Percentiles rank a stretch among this genome's conserved stretches.
These are phyloP conservation scores for Paramecium biaurelia DNA, from an alignment of 73 alveolate genomes.

Conservation along the genomic window DNA sequence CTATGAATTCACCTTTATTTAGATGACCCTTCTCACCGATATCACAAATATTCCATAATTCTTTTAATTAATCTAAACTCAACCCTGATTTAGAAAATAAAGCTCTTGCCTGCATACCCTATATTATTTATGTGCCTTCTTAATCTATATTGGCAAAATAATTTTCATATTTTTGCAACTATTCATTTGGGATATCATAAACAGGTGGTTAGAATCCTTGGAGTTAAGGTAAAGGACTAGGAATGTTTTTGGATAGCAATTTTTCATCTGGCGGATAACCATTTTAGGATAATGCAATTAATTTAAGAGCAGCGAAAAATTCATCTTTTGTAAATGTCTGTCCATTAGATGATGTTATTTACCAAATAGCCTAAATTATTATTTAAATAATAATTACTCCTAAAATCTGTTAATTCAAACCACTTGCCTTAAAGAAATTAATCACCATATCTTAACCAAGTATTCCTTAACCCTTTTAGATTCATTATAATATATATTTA, in stretches of 20 bases:
- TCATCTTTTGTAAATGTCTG: slow-evolving; percentile 18
- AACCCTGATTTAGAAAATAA: not conserved
- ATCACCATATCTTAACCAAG: not conserved
- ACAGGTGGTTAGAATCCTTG: not conserved
- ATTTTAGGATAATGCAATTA: not conserved
- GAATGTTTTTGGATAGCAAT: not conserved
- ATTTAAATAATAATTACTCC: not conserved
- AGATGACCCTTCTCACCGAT: slow-evolving; percentile 29
- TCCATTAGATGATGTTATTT: not conserved
- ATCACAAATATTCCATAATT: slow-evolving; percentile 35
- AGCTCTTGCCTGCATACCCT: not conserved
- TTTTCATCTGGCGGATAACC: not conserved
- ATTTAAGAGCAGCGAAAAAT: slow-evolving; percentile 40
- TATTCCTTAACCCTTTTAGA: not conserved
- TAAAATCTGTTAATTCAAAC: not conserved
- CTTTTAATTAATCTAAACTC: not conserved
- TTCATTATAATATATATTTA: not conserved
- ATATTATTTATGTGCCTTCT: not conserved
- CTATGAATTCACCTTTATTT: slow-evolving; percentile 12
- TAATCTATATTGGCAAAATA: not conserved
- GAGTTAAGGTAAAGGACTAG: not conserved
- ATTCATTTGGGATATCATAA: not conserved
- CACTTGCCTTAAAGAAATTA: not conserved
- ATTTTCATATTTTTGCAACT: not conserved
- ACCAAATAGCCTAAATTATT: not conserved